Base-by-base conservation (phyloP, 176 grass and related monocot genomes). In the Phoenix roebelenii region DNA sequence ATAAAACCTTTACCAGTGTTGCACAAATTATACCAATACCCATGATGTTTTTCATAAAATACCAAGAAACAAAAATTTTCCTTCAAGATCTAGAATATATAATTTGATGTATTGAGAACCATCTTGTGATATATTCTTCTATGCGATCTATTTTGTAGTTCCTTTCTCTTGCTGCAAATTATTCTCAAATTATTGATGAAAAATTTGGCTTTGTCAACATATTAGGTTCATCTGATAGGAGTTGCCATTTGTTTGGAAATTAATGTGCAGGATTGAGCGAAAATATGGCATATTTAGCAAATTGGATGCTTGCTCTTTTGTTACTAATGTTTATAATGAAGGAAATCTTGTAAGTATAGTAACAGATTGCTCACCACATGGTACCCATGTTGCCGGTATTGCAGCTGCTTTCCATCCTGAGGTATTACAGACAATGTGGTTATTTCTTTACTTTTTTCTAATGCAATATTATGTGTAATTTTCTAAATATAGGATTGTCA, bases 351-450 rank as follows among this genome's bases (percentile, higher is more conserved):
- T 97, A 65, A 97, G 87, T 61, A 82, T 97, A 76, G 92, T 97
- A 35, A 97, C 92, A 79, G 92, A 97, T 77, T 97, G 92, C 70
- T 97, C 92, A 67, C 70, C 92, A 5, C 92, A 97, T 57, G 92
- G 80, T 58, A 97, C 92, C 60, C 92, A 97, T 80, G 92, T 97
- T n/a, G 87, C 92, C 4, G 92, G 92, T 60, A 97, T 97, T 85
- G 79, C 92, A 54, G 80, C 92, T 77, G 87, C 92, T 59, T 91
- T 82, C 78, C 84, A 97, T 83, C 81, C 92, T 49, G 63, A 97
- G 70, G 92, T 97, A 90, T 5, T 63, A 67, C 67, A 58, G 51
- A 55, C 25, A 3, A 25, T 65, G 57, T 73, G 17, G 5, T 50
- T 62, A 66, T 57, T 59, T 57, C 66, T 71, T 49, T n/a, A 59